These are phyloP conservation scores for Penicillium fimorum DNA, from an alignment of 495 filamentous ascomycete species.

Conservation along the genomic window DNA sequence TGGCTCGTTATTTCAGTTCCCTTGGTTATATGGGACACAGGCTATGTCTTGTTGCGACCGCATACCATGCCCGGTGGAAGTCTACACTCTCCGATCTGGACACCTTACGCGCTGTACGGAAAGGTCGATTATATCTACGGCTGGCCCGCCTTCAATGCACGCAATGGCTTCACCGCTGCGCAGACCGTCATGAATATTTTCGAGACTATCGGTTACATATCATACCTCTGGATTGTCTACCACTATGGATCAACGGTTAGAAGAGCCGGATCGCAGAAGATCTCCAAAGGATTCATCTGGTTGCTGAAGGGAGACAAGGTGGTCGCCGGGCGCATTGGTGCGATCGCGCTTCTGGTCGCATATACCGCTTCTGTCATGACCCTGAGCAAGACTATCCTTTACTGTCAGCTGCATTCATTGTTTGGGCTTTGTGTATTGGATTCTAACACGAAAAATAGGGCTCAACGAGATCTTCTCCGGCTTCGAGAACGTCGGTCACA, in stretches of 20 bases:
- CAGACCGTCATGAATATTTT: conserved; percentile 71
- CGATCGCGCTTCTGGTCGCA: conserved; percentile 62
- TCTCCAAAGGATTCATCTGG: conserved; percentile 37
- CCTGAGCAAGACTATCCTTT: conserved; percentile 81
- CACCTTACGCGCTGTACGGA: conserved; percentile 80
- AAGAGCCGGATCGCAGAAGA: conserved; percentile 33
- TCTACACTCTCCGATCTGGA: conserved; percentile 72
- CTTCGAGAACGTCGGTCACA: conserved; percentile 79
- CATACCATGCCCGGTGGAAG: conserved; percentile 77
- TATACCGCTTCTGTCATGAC: conserved; percentile 77
- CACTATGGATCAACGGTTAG: conserved; percentile 39
- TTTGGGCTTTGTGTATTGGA: neutral
- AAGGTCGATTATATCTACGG: conserved; percentile 83
- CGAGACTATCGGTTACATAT: conserved; percentile 69
- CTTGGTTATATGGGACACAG: conserved; percentile 78
- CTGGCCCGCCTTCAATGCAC: conserved; percentile 67
- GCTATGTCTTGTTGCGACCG: conserved; percentile 79
- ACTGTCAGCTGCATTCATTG: conserved; percentile 57
- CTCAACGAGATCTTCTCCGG: conserved; percentile 74
- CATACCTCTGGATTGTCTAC: conserved; percentile 65
- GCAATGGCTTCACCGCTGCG: conserved; percentile 77
- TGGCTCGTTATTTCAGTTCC: conserved; percentile 82
- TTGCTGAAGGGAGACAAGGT: conserved; percentile 49
- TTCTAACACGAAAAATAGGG: conserved; percentile 46
- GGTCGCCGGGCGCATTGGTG: conserved; percentile 59